These are phyloP conservation scores for Magnolia officinalis DNA, from an alignment of 164 flowering plant genomes.

Conservation along the genomic window DNA sequence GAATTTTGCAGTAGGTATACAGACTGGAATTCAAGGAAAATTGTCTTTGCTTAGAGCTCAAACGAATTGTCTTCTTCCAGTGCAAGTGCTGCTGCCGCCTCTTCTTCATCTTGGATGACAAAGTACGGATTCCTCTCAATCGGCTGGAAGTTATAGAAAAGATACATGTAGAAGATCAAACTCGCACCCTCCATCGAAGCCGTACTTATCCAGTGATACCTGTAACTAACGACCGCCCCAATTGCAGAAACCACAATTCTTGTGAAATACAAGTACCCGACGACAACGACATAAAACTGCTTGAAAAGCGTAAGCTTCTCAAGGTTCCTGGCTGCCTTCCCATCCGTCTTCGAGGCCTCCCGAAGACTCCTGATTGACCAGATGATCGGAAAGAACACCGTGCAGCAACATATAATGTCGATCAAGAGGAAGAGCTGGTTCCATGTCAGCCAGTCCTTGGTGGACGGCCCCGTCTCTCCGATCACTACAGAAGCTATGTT, in stretches of 20 bases:
- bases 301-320: conserved; percentile 35
- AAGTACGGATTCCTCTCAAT: conserved; percentile 33
- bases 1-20: background rate
- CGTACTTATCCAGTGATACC: conserved; percentile 21
- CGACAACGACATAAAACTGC: conserved; percentile 35
- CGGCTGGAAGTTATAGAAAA: conserved; percentile 34
- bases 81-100: conserved; percentile 21
- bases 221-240: conserved; percentile 15
- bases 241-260: conserved; percentile 29
- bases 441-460: conserved; percentile 43
- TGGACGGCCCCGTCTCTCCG: conserved; percentile 29
- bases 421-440: conserved; percentile 33
- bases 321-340: conserved; percentile 41
- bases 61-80: conserved; percentile 33
- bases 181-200: conserved; percentile 29
- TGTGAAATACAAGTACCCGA: conserved; percentile 37
- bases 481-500: conserved; percentile 36
- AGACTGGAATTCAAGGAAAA: background rate
- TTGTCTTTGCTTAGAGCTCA: conserved; percentile 21
- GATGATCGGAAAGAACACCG: conserved; percentile 38
- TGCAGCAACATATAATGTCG: conserved; percentile 34
- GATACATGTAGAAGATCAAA: conserved; percentile 27
- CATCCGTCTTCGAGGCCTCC: conserved; percentile 41
- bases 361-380: conserved; percentile 40
- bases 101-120: conserved; percentile 33